phyloP scores from a whole-genome alignment of 1,284 basidiomycete species.

The Megacollybia platyphylla region DNA sequence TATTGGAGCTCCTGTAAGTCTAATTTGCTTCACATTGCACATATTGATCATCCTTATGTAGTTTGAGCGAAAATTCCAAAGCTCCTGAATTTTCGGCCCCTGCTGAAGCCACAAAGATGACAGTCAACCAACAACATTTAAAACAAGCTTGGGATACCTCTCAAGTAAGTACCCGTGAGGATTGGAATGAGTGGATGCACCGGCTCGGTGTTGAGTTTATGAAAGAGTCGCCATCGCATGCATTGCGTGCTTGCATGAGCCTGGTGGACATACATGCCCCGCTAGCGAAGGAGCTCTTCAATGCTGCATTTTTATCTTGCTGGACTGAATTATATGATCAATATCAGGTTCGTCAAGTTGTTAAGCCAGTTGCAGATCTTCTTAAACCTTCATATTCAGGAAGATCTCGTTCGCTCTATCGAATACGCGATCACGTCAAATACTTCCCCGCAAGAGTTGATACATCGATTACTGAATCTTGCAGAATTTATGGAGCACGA shows the following conservation, averaged over 20 bases:
- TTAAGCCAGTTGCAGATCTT: not conserved
- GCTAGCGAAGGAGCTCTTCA: slow-evolving; percentile 91
- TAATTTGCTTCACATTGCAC: not conserved
- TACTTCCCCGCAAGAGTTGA: slow-evolving; percentile 79
- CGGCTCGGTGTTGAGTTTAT: slow-evolving; percentile 92
- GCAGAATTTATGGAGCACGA: slow-evolving; percentile 99
- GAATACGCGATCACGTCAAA: slow-evolving; percentile 79
- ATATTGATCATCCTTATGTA: slow-evolving; percentile 10
- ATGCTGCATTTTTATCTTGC: slow-evolving; percentile 96
- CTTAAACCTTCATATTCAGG: slow-evolving; percentile 30
- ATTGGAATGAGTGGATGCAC: slow-evolving; percentile 97
- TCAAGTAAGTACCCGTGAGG: slow-evolving; percentile 68
- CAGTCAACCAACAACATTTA: slow-evolving; percentile 95
- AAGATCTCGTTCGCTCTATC: slow-evolving; percentile 87
- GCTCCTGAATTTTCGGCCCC: slow-evolving; percentile 63
- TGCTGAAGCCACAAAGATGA: slow-evolving; percentile 79
- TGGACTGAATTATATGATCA: slow-evolving; percentile 96
- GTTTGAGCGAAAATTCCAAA: slow-evolving; percentile 45
- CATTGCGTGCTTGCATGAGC: slow-evolving; percentile 90
- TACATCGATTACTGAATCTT: slow-evolving; percentile 91
- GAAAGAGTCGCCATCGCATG: slow-evolving; percentile 97
- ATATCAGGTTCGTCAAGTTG: slow-evolving; percentile 60
- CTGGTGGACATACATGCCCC: slow-evolving; percentile 89
- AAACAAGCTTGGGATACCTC: slow-evolving; percentile 96
- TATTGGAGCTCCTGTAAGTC: slow-evolving; percentile 46